These are phyloP conservation scores for Agaricus subrufescens DNA, from an alignment of 768 basidiomycete genomes.

Conservation along the genomic window DNA sequence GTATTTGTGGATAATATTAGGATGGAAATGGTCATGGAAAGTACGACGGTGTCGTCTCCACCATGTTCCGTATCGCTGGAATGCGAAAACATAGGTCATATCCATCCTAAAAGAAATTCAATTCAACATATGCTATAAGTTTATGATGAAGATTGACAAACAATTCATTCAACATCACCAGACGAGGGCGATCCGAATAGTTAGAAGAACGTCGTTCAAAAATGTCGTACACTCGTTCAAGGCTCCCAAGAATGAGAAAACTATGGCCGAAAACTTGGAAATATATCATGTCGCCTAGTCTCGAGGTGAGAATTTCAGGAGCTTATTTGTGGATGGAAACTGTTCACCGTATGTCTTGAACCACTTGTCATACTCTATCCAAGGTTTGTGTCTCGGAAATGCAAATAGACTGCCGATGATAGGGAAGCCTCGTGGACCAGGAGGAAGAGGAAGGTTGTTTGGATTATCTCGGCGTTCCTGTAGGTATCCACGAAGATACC, in stretches of 20 bases:
- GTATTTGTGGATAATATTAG: conserved; percentile 1
- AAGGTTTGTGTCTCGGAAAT: background rate
- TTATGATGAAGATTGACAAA: background rate
- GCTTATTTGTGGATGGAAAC: no score
- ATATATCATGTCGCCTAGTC: conserved; percentile 13
- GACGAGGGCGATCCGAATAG: background rate
- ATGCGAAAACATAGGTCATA: background rate
- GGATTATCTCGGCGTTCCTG: background rate
- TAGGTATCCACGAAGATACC: background rate
- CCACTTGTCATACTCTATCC: conserved; percentile 11
- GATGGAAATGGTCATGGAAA: conserved; percentile 11
- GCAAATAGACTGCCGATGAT: conserved; percentile 8
- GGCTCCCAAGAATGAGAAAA: conserved; percentile 7
- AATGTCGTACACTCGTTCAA: background rate
- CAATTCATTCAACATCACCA: conserved; percentile 6
- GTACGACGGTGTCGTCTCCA: conserved; percentile 9
- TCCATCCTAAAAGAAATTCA: conserved; percentile 3
- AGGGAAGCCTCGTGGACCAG: conserved; percentile 7
- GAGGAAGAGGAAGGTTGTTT: background rate
- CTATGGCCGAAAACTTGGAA: conserved; percentile 10
- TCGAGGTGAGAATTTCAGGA: no score
- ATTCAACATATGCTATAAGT: background rate
- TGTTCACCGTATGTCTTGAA: background rate
- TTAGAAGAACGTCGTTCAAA: conserved; percentile 5
- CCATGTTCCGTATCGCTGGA: conserved; percentile 4